Conservation (phyloP, 768 basidiomycete genomes). For the Heimioporus sp. region DNA sequence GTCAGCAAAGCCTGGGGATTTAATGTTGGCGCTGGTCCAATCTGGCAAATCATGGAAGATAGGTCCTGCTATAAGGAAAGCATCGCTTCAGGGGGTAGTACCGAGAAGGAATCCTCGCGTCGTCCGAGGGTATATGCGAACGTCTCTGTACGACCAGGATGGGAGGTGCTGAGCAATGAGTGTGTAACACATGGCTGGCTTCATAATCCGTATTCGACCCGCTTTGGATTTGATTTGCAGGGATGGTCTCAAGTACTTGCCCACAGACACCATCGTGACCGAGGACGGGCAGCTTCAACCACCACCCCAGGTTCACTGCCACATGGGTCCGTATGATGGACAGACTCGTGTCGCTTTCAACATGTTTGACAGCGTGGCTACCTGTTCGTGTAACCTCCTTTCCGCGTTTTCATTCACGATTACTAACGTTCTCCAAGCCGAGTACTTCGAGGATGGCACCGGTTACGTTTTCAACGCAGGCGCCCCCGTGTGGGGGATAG, state of each 20-base stretch:
- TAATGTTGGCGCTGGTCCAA: slow-evolving; percentile 71
- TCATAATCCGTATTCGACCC: slow-evolving; percentile 4
- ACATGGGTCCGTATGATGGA: slow-evolving; percentile 59
- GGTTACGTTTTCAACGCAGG: slow-evolving; percentile 83
- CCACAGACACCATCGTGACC: slow-evolving; percentile 47
- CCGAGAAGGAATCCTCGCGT: slow-evolving; percentile 46
- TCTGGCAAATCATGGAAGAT: slow-evolving; percentile 81
- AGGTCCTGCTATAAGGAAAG: slow-evolving; percentile 76
- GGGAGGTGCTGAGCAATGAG: slow-evolving; percentile 46
- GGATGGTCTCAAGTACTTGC: slow-evolving; percentile 57
- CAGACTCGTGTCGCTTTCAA: slow-evolving; percentile 50
- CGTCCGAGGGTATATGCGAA: slow-evolving; percentile 58
- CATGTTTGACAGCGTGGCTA: slow-evolving; percentile 55
- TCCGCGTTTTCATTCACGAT: background rate
- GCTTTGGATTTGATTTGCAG: slow-evolving; percentile 32
- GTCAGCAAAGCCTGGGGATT: slow-evolving; percentile 69
- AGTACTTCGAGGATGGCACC: slow-evolving; percentile 54
- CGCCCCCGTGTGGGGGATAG: slow-evolving; percentile 85
- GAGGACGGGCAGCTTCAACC: slow-evolving; percentile 50
- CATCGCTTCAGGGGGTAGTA: slow-evolving; percentile 19
- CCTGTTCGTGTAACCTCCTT: slow-evolving; percentile 55
- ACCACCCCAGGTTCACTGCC: slow-evolving; percentile 57
- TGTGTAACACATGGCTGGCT: slow-evolving; percentile 35
- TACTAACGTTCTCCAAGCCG: slow-evolving; percentile 41
- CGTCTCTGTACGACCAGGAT: slow-evolving; percentile 43